Base-by-base conservation (phyloP, 2,329 filamentous ascomycete species). In the Aspergillus sp. region DNA sequence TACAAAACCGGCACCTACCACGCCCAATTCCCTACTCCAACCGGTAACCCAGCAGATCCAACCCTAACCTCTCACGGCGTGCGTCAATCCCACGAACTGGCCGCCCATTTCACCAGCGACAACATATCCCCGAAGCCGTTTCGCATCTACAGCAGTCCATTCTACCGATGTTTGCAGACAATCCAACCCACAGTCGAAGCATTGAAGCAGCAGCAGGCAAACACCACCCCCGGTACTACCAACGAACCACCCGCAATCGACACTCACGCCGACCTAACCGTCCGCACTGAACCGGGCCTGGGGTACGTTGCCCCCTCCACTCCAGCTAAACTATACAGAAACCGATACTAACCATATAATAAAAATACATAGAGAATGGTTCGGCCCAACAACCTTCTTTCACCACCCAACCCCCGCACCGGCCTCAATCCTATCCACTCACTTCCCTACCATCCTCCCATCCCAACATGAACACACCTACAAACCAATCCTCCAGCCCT, bases 151-250 rank as follows among this genome's bases (percentile, higher is more conserved):
- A 90, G 87, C 32, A 92, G 89, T 62, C 90, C 91, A 0, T 96
- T 92, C 78, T 96, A 95, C 76, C 87, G 92, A 65, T 97, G 92
- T 72, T 80, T 96, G 45, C 90, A 96, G 78, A 96, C 92, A 2
- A 86, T 96, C 55, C 81, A 84, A 51, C 92, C 92, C n/a, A 74
- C 74, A 10, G 80, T 86, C 4, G 78, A 78, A 63, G 77, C 71
- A 52, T 71, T 77, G 61, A 74, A 69, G 61, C 69, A 68, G 48
- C 60, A 59, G 66, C 58, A 52, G 19, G 25, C 6, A 5, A 23
- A 9, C 4, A 13, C n/a, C 5, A 15, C 10, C 9, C 30, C 50
- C 2, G 12, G 30, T 15, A 17, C 19, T 15, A 23, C 15, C 19
- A 38, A 30, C 13, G 21, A 17, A n/a, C 63, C 74, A 15, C 60